A percentile compares a stretch with the other conserved stretches of the same genome.
Conservation (phyloP, 2,329 filamentous ascomycete genomes). For the Ophiostoma angusticollis region DNA sequence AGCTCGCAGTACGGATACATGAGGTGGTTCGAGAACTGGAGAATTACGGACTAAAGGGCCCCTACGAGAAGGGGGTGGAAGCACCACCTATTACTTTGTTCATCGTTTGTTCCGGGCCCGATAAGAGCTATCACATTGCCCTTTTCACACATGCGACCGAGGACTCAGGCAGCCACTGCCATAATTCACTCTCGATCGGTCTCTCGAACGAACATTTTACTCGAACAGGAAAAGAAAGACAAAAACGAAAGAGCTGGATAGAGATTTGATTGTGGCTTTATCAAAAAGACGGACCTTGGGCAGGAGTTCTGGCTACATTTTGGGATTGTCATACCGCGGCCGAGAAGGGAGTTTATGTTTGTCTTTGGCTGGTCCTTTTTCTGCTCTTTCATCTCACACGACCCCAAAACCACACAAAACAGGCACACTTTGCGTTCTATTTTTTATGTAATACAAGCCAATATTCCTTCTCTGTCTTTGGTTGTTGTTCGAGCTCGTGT, state of each 20-base stretch:
- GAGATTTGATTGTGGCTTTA: constrained; percentile 1
- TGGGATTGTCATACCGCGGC: constrained; percentile 9
- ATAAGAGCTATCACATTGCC: no score
- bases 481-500: not conserved
- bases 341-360: constrained; percentile 1
- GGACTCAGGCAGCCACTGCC: no score
- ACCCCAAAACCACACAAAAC: constrained; percentile 4
- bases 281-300: constrained; percentile 5
- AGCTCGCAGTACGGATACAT: constrained; percentile 79
- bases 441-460: constrained; percentile 11
- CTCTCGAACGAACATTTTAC: not conserved
- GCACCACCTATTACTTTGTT: no score
- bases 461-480: constrained; percentile 6
- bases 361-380: not conserved
- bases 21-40: constrained; percentile 88
- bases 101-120: no score
- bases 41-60: constrained; percentile 52
- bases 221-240: not conserved
- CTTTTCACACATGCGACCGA: no score
- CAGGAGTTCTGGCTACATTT: constrained; percentile 15
- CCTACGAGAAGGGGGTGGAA: no score
- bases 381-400: not conserved
- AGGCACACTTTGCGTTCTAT: not conserved
- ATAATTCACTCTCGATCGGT: no score
- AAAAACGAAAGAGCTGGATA: constrained; percentile 5